Conservation (phyloP, 208 protist species). For the Perkinsela sp. region DNA sequence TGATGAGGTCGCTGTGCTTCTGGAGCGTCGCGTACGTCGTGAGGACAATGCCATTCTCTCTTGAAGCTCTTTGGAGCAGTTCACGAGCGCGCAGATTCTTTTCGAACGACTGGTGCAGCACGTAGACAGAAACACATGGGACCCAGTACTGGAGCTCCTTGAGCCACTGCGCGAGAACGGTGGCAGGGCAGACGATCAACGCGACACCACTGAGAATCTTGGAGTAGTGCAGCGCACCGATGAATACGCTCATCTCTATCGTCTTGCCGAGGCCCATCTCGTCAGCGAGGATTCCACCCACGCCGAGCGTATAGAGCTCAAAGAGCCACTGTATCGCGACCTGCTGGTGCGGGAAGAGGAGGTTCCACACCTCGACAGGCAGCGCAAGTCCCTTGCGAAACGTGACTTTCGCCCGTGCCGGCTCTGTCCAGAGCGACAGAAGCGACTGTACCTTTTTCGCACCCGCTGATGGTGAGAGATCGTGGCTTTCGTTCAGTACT, state of each 20-base stretch:
- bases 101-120: constrained; percentile 45
- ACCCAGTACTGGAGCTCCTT: constrained; percentile 77
- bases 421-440: not conserved
- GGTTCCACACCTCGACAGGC: constrained; percentile 14
- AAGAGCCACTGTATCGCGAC: constrained; percentile 78
- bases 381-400: not conserved
- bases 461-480: not conserved
- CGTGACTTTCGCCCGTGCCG: not conserved
- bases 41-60: constrained; percentile 46
- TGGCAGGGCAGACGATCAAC: constrained; percentile 72
- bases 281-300: constrained; percentile 79
- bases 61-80: constrained; percentile 16
- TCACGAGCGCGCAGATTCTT: not conserved
- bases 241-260: constrained; percentile 66
- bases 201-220: constrained; percentile 29
- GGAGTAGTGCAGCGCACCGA: constrained; percentile 47
- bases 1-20: constrained; percentile 13
- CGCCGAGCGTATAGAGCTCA: constrained; percentile 50
- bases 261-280: constrained; percentile 90
- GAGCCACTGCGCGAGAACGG: constrained; percentile 69
- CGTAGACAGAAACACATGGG: constrained; percentile 30
- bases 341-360: constrained; percentile 72
- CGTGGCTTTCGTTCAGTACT: not conserved
- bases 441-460: not conserved
- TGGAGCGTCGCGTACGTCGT: constrained; percentile 72